Percentiles rank a stretch among this genome's conserved stretches.
phyloP scores from a whole-genome alignment of 106 monocot genomes.

The Acanthochlamys bracteata region DNA sequence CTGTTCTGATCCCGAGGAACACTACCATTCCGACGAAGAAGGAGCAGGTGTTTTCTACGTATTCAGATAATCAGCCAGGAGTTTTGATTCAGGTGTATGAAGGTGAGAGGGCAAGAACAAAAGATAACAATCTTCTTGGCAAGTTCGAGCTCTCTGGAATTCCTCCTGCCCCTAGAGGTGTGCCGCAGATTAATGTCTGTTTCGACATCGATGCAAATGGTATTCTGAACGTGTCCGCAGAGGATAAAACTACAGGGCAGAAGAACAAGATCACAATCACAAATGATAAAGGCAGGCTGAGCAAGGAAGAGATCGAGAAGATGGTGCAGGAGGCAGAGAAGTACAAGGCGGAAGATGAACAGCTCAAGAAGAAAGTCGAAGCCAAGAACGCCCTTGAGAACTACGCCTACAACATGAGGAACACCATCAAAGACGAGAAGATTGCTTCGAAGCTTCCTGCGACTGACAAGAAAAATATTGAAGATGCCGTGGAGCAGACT shows the following conservation, averaged over 20 bases:
- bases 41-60: slow-evolving; percentile 34
- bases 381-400: slow-evolving; percentile 50
- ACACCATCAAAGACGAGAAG: slow-evolving; percentile 50
- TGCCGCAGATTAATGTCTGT: slow-evolving; percentile 44
- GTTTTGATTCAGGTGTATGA: slow-evolving; percentile 40
- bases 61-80: slow-evolving; percentile 39
- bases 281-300: slow-evolving; percentile 30
- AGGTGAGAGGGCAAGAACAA: slow-evolving; percentile 39
- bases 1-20: slow-evolving; percentile 35
- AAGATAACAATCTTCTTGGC: slow-evolving; percentile 51
- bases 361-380: slow-evolving; percentile 50
- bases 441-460: slow-evolving; percentile 22
- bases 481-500: slow-evolving; percentile 32
- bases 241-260: slow-evolving; percentile 46
- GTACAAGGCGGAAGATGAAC: slow-evolving; percentile 45
- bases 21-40: slow-evolving; percentile 40
- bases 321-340: slow-evolving; percentile 35
- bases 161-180: slow-evolving; percentile 48
- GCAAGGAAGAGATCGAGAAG: slow-evolving; percentile 46
- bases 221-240: slow-evolving; percentile 51
- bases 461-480: slow-evolving; percentile 47
- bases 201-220: slow-evolving; percentile 64
- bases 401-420: slow-evolving; percentile 55
- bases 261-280: slow-evolving; percentile 61
- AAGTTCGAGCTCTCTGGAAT: slow-evolving; percentile 53